Base-by-base conservation (phyloP, 1,284 basidiomycete species). In the Tylopilus orsonianus region DNA sequence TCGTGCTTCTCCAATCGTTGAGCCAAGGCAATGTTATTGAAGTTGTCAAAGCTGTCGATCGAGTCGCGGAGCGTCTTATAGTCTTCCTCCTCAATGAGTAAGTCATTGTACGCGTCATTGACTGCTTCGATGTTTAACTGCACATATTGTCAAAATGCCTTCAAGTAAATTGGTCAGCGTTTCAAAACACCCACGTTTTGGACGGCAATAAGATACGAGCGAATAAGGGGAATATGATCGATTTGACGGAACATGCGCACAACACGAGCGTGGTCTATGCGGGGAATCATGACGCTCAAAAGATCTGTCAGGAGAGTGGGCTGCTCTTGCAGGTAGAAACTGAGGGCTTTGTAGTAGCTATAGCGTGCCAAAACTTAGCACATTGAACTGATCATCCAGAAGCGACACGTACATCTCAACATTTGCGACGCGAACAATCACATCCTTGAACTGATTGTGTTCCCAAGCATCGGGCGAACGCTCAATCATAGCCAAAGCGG, bases 51-150 rank as follows among this genome's bases (percentile, higher is more conserved):
- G 67, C 92, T 93, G 71, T 98, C 95, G 55, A 99, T 93, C 19
- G 91, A 94, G 65, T 93, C 93, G 12, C 97, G 86, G 8, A 99
- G 80, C 1, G 95, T 97, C 70, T 96, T 93, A 75, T 93, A 94
- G 69, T 99, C 96, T 71, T 99, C 97, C 71, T 99, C 97, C 70
- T 99, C 97, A 55, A 99, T 98, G 47, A 99, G 77, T 27, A 99
- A 75, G 61, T 94, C 91, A 65, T 98, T 97, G 75, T 96, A 97
- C 4, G 95, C 95, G 57, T 97, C 93, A 66, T 99, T 99, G 64
- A 99, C 93, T 16, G 94, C 92, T 61, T 95, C 90, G 41, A 99
- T 81, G 70, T 99, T 98, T 63, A 96, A 80, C 85, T 94, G 57
- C 9, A 29, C 26, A 38, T 37, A 40, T 52, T 23, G 60, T 56